These are phyloP conservation scores for Metschnikowia rubicola DNA, from an alignment of 805 yeast genomes.

Conservation along the genomic window DNA sequence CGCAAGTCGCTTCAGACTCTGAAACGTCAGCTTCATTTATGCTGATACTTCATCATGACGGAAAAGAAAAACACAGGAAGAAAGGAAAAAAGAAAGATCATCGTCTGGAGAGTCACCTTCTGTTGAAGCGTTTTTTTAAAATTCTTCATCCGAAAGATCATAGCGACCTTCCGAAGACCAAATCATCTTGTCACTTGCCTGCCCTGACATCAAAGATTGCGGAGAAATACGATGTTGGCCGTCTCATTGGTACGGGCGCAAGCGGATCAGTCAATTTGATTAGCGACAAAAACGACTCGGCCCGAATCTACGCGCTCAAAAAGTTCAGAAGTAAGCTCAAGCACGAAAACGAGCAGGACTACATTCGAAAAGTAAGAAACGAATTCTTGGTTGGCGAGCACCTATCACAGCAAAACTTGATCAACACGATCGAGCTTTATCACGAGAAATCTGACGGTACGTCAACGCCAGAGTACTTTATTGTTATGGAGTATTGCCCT, in stretches of 20 bases:
- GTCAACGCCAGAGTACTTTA: constrained; percentile 41
- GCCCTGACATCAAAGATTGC: constrained; percentile 22
- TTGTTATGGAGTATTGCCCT: constrained; percentile 91
- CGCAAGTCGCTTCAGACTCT: constrained; percentile 7
- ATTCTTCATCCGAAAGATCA: constrained; percentile 34
- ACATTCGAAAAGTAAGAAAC: constrained; percentile 71
- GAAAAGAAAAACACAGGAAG: constrained; percentile 1
- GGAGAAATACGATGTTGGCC: constrained; percentile 68
- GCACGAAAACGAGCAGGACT: constrained; percentile 63
- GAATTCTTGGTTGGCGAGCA: constrained; percentile 82
- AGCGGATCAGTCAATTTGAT: constrained; percentile 89
- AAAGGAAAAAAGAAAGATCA: constrained; percentile 6
- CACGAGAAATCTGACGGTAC: constrained; percentile 41
- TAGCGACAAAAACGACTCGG: constrained; percentile 51
- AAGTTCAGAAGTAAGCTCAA: constrained; percentile 68
- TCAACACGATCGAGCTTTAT: constrained; percentile 76
- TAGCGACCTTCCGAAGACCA: constrained; percentile 8
- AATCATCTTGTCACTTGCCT: constrained; percentile 8
- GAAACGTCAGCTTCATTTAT: constrained; percentile 8
- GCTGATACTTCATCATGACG: constrained; percentile 3
- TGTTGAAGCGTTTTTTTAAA: constrained; percentile 51
- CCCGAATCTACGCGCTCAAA: constrained; percentile 75
- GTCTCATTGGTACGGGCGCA: constrained; percentile 85
- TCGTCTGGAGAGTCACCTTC: constrained; percentile 20
- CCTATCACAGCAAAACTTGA: constrained; percentile 68